Percentiles rank a stretch among this genome's conserved stretches.
These are phyloP conservation scores for Lasiodiplodia sp. DNA, from an alignment of 2,329 filamentous ascomycete genomes.

Conservation along the genomic window DNA sequence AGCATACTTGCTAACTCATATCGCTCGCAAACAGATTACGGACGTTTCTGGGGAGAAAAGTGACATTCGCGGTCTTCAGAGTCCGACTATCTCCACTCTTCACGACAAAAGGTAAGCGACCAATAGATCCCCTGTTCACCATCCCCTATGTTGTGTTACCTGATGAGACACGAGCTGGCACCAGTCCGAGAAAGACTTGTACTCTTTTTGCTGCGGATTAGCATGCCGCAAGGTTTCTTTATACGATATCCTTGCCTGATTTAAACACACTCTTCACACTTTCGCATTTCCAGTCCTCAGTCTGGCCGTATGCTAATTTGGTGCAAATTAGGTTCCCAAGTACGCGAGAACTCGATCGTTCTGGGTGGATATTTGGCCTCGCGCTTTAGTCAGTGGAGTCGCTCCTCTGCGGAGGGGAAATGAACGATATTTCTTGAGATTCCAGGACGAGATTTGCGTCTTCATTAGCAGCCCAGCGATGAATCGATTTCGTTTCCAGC, in stretches of 20 bases:
- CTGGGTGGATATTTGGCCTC: not conserved
- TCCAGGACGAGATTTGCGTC: not conserved
- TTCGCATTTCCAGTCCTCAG: not conserved
- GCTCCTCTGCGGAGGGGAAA: not conserved
- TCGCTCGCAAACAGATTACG: not conserved
- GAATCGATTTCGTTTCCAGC: conserved; percentile 3
- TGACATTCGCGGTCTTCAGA: not conserved
- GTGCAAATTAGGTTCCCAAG: not conserved
- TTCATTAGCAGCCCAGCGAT: not conserved
- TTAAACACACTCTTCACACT: not conserved
- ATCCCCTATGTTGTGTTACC: conserved; percentile 34
- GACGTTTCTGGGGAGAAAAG: not conserved
- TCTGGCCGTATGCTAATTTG: not conserved
- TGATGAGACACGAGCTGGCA: conserved; percentile 66
- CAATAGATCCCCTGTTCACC: not conserved
- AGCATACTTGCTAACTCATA: conserved; percentile 11
- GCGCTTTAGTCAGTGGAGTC: not conserved
- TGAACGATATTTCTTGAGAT: not conserved
- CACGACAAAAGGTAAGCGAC: conserved; percentile 1
- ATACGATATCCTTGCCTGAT: conserved; percentile 18
- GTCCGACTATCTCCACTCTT: not conserved
- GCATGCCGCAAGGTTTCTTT: conserved; percentile 42
- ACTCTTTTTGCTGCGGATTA: conserved; percentile 63
- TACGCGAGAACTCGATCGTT: not conserved
- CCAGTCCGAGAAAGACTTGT: conserved; percentile 65